phyloP scores from a whole-genome alignment of 169 alveolate species.

The Eimeria tenella region DNA sequence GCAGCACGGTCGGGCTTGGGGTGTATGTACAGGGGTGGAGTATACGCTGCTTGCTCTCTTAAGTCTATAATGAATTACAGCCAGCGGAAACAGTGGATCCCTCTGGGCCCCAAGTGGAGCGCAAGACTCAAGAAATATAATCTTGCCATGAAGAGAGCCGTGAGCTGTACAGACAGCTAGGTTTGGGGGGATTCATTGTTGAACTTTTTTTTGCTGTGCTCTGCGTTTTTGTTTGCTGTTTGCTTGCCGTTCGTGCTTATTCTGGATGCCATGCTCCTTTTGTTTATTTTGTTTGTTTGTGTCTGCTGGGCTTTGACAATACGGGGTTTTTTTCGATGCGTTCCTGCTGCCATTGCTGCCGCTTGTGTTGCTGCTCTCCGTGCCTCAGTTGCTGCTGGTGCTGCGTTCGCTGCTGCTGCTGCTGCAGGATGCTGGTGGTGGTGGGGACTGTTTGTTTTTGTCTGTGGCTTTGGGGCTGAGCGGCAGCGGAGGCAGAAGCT shows the following conservation, averaged over 20 bases:
- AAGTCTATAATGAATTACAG: no score
- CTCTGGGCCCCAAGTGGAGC: background rate
- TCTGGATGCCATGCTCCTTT: background rate
- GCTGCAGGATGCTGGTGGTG: constrained; percentile 56
- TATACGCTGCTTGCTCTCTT: background rate
- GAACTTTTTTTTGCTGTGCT: no score
- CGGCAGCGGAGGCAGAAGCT: background rate
- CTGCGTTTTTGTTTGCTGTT: no score
- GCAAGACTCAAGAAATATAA: no score
- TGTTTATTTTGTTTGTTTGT: background rate
- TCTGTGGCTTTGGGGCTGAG: constrained; percentile 5
- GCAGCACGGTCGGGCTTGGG: background rate
- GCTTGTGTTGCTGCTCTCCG: background rate
- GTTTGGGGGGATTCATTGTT: no score
- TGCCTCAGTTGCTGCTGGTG: background rate
- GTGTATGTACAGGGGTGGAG: constrained; percentile 12
- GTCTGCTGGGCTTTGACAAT: background rate
- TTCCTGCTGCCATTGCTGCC: background rate
- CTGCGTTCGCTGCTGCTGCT: constrained; percentile 5
- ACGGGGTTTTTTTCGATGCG: background rate
- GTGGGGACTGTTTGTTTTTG: constrained; percentile 40
- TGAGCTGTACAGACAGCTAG: no score
- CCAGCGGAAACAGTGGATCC: background rate
- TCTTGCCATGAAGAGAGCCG: no score
- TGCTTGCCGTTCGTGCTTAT: no score